Base-by-base conservation (phyloP, 2,329 filamentous ascomycete genomes). In the Pseudogymnoascus sp. region DNA sequence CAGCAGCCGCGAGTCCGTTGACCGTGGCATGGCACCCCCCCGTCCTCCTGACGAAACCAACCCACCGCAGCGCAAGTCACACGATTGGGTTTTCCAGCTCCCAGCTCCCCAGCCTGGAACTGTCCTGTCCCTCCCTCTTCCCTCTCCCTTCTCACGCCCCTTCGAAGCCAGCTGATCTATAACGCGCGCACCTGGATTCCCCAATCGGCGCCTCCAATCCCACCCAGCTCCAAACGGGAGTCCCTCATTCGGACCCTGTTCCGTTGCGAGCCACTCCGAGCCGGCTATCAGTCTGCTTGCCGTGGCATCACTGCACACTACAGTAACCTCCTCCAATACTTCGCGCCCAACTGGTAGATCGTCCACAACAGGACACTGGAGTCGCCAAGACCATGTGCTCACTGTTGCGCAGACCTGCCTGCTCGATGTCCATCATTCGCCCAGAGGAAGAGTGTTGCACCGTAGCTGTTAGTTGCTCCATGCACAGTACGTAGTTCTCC, bases 171-270 rank as follows among this genome's bases (percentile, higher is more conserved):
- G 14, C 22, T 50, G 43, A 50, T 50, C 43, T 11, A 50, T 50
- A 30, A 32, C 22, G 14, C n/a, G n/a, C 22, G 25, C 25, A 25
- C 25, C 30, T 50, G 43, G 43, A 18, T 30, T 50, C 6, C 43
- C 43, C 25, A 50, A 50, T 50, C 14, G 25, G 43, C 43, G 30
- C 16, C 43, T 50, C 20, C 43, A 41, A 41, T 41, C 38, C 18
- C 38, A 41, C 11, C 11, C 38, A 41, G 9, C 38, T 50, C 43
- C 43, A 50, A 35, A 30, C 43, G 43, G 43, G 43, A 50, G 25
- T 12, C 43, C 43, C 43, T 50, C 43, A 50, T 50, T 50, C 25
- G 25, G 43, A 50, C 43, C 43, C 43, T 50, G 43, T 50, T 50
- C 43, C 43, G 43, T 50, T 30, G 22, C 22, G 25, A 25, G n/a